A percentile compares a stretch with the other conserved stretches of the same genome.
These are phyloP conservation scores for Brassica carinata DNA, from an alignment of 345 rosid species.

Conservation along the genomic window DNA sequence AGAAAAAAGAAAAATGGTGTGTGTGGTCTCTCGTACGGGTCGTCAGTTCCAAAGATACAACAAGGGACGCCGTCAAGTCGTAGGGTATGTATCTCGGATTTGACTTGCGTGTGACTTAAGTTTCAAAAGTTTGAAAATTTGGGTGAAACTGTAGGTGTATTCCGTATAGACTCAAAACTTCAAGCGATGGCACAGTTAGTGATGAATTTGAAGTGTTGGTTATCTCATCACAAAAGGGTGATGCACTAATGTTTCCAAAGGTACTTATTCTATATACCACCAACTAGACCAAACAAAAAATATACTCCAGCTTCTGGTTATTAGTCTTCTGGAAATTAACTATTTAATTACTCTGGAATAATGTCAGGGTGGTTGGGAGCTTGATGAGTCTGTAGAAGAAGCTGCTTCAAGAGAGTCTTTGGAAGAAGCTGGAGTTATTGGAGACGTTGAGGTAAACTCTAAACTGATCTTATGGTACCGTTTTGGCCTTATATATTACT, in stretches of 20 bases:
- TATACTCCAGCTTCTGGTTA: not conserved
- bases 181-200: conserved; percentile 37
- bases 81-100: conserved; percentile 53
- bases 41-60: conserved; percentile 75
- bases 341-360: not conserved
- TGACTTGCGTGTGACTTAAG: conserved; percentile 2
- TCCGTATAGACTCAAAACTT: conserved; percentile 57
- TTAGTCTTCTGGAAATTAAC: not conserved
- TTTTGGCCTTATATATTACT: not conserved
- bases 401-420: conserved; percentile 76
- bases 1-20: conserved; percentile 42
- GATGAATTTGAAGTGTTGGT: conserved; percentile 68
- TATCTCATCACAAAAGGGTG: conserved; percentile 79
- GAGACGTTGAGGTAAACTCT: conserved; percentile 61
- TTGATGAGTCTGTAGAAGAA: conserved; percentile 78
- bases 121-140: not conserved
- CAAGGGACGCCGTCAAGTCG: conserved; percentile 80
- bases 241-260: conserved; percentile 89
- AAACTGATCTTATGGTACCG: not conserved
- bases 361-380: conserved; percentile 90
- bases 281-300: not conserved
- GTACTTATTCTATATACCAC: conserved; percentile 33
- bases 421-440: conserved; percentile 91
- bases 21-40: conserved; percentile 72
- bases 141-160: conserved; percentile 56